Percentiles rank a stretch among this genome's conserved stretches.
These are phyloP conservation scores for Chytriomyces confervae DNA, from an alignment of 192 early-diverging fungal species.

Conservation along the genomic window DNA sequence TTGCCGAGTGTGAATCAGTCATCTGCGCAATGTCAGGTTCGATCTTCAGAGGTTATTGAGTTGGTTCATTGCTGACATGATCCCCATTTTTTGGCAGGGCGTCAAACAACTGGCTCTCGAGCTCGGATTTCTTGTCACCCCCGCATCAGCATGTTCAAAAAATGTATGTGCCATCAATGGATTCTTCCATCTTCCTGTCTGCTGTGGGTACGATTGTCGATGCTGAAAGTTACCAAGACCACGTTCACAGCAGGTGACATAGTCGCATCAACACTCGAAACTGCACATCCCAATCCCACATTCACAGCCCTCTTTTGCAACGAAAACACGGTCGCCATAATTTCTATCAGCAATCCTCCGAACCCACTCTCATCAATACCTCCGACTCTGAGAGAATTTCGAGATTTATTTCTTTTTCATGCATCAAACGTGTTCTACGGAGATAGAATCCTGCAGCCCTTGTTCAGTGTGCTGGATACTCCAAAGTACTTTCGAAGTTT, in stretches of 20 bases:
- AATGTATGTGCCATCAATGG: not conserved
- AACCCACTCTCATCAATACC: not conserved
- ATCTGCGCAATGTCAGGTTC: not conserved
- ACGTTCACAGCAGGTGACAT: not conserved
- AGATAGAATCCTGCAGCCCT: not conserved
- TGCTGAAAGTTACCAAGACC: not conserved
- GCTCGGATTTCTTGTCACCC: not conserved
- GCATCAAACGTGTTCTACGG: constrained; percentile 15
- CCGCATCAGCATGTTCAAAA: not conserved
- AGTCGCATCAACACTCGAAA: not conserved
- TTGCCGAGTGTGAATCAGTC: not conserved
- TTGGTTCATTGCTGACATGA: not conserved
- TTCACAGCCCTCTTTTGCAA: constrained; percentile 25
- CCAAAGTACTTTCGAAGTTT: constrained; percentile 9
- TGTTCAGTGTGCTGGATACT: not conserved
- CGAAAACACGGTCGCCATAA: not conserved
- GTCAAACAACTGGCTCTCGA: not conserved
- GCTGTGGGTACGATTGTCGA: not conserved
- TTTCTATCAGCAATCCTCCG: constrained; percentile 10
- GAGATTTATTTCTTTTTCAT: not conserved
- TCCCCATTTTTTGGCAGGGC: not conserved
- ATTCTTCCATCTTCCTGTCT: not conserved
- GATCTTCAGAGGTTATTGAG: not conserved
- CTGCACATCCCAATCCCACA: not conserved
- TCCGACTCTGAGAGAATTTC: not conserved